Conservation (phyloP, 2,329 filamentous ascomycete species). For the Biscogniauxia sp. region DNA sequence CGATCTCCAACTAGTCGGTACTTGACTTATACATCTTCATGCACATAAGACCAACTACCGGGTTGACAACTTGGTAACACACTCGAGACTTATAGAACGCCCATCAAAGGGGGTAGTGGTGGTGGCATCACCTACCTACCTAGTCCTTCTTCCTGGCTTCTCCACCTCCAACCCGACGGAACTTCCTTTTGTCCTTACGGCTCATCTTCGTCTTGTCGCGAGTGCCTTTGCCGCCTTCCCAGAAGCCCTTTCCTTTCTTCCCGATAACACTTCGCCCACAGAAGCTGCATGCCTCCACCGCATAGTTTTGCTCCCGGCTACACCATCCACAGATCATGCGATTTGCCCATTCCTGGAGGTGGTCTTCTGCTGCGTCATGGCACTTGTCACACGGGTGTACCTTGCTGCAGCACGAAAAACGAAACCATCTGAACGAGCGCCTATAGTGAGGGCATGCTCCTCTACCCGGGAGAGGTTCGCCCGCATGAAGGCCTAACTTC, state of each 20-base stretch:
- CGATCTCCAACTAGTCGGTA: background rate
- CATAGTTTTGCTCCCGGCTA: constrained; percentile 77
- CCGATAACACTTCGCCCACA: constrained; percentile 71
- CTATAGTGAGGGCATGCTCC: constrained; percentile 59
- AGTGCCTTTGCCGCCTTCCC: constrained; percentile 86
- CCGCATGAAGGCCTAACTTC: constrained; percentile 55
- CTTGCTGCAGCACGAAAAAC: constrained; percentile 60
- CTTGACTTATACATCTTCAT: background rate
- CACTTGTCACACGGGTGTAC: constrained; percentile 68
- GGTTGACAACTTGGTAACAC: background rate
- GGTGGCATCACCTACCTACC: constrained; percentile 1
- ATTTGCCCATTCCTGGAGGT: constrained; percentile 77
- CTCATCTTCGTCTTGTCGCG: constrained; percentile 70
- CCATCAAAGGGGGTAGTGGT: background rate
- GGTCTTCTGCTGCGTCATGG: constrained; percentile 69
- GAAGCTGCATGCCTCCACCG: constrained; percentile 70
- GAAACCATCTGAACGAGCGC: constrained; percentile 61
- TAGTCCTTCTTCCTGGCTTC: constrained; percentile 36
- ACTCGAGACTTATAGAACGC: background rate
- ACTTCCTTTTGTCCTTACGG: constrained; percentile 73
- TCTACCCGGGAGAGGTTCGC: constrained; percentile 51
- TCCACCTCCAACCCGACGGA: constrained; percentile 55
- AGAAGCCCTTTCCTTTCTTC: constrained; percentile 67
- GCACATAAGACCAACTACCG: background rate
- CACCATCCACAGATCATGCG: constrained; percentile 81